Evolutionary conservation across 208 protist species (phyloP).

Genomic region (Acanthamoeba triangularis): DNA sequence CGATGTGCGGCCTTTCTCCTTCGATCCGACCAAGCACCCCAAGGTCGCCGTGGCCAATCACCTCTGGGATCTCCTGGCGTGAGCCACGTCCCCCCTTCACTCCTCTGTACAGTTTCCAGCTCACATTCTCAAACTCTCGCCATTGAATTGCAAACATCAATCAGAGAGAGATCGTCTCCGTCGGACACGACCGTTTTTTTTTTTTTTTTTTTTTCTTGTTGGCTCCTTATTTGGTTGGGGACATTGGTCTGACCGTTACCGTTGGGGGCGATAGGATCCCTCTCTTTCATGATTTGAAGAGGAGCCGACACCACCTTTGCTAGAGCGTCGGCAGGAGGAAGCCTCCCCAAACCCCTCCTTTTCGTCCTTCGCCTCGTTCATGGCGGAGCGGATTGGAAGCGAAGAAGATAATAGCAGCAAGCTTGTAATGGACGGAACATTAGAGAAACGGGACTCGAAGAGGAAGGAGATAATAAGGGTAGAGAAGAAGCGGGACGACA

Average conservation of each 20-base stretch:
- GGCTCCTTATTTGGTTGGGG: background rate
- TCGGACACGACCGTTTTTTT: background rate
- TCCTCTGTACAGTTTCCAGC: background rate
- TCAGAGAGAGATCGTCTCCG: background rate
- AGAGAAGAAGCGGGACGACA: background rate
- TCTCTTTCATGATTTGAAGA: background rate
- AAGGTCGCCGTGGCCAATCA: background rate
- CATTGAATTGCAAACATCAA: no score
- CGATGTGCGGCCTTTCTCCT: conserved; percentile 9
- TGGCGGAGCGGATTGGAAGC: background rate
- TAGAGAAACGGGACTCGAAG: background rate
- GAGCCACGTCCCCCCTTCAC: background rate
- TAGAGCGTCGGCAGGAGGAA: background rate
- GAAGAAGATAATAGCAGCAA: no score
- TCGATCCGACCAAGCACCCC: background rate
- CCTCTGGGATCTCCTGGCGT: background rate
- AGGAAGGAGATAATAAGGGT: background rate
- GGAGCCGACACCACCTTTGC: no score
- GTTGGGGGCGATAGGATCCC: background rate
- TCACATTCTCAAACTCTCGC: background rate
- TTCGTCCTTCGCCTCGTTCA: background rate
- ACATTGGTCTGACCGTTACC: background rate
- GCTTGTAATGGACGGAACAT: background rate
- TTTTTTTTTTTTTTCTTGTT: background rate
- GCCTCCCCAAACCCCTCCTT: background rate